Evolutionary conservation across 257 asterid genomes (phyloP), one percentile per base, ranked within the genome.

Genomic region (Verbena officinalis): DNA sequence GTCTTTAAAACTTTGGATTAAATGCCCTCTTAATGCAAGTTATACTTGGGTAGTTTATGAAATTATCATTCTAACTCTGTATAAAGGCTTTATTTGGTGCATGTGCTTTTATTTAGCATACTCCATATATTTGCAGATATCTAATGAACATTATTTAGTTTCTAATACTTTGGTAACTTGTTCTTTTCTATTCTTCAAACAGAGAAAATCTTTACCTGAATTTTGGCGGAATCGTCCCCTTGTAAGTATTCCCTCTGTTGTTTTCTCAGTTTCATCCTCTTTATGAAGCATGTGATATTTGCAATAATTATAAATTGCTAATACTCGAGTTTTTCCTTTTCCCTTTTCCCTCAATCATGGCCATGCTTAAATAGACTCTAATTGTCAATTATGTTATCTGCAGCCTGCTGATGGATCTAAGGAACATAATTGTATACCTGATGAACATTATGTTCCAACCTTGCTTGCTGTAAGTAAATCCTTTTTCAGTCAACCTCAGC

Each of bases 391-490:
- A 21, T 67, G 10, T 48, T 21, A 30, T 73, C 59, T 81, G 83
- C 90, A 94, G 99, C 89, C 99, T 63, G 78, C 86, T 30, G 90
- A 83, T 31, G 64, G 74, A 57, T 86, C 88, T 13, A 83, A 81
- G 74, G 95, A 90, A 78, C 99, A 94, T 75, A 90, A 94, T 72
- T 94, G 99, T 63, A 84, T 94, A 84, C 97, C 99, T 19, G 99
- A 94, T 77, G 99, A 94, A 83, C 99, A 94, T 69, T 94, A 94
- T 73, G 95, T 94, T 72, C 97, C 80, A 71, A 94, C 99, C 63
- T 80, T 94, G 79, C 88, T 94, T 56, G 78, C 95, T 34, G 99
- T 90, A 81, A 77, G 97, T 74, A 72, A 21, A 54, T 61, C 65
- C 40, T 31, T 30, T 71, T 52, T 11, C 15, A 30, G 8, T 76